Conservation (phyloP, 352 stramenopile species). For the Blastocystis sp. region DNA sequence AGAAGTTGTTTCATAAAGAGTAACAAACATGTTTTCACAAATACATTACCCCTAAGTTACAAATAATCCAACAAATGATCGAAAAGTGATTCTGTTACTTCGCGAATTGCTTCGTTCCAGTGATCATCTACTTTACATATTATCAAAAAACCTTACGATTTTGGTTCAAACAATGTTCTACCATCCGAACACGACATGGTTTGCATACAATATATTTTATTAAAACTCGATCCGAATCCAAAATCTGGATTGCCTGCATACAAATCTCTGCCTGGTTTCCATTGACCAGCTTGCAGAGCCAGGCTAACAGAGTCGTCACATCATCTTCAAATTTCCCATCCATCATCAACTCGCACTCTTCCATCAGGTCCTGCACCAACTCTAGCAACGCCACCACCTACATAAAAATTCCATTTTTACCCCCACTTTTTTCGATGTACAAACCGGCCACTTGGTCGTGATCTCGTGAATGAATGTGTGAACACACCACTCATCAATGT, state of each 20-base stretch:
- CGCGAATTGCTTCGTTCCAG: conserved; percentile 39
- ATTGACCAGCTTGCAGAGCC: conserved; percentile 38
- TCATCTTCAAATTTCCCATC: not conserved
- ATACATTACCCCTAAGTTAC: conserved; percentile 25
- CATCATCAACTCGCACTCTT: conserved; percentile 4
- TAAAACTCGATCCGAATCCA: conserved; percentile 11
- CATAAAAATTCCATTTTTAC: not conserved
- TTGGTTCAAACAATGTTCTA: conserved; percentile 34
- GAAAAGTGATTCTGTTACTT: conserved; percentile 11
- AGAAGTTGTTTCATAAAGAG: not conserved
- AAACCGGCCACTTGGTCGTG: not conserved
- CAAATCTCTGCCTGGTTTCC: conserved; percentile 27
- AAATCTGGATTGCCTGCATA: conserved; percentile 30
- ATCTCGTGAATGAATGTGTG: conserved; percentile 2
- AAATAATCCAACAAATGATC: conserved; percentile 59
- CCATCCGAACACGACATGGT: not conserved
- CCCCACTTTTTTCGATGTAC: conserved; percentile 19
- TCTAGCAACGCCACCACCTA: conserved; percentile 33
- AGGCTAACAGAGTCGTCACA: not conserved
- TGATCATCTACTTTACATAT: not conserved
- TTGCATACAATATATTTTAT: conserved; percentile 35
- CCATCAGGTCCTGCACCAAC: not conserved
- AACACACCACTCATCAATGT: not conserved
- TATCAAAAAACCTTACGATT: not conserved
- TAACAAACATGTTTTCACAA: conserved; percentile 7